phyloP scores from a whole-genome alignment of 1,139 yeast species.

The Taiozyma onychis region DNA sequence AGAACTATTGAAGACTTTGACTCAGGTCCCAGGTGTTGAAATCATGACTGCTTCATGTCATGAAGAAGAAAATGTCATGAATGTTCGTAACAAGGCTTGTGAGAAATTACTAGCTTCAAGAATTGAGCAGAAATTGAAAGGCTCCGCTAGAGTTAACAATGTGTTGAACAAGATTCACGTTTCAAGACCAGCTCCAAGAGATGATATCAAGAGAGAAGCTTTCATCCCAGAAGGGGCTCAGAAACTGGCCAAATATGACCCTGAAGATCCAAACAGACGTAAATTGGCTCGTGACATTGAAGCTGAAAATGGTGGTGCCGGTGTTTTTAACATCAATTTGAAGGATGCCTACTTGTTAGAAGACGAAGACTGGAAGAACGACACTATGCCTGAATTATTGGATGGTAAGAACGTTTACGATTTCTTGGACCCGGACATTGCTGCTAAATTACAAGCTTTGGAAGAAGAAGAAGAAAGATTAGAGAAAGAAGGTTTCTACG shows the following conservation, averaged over 20 bases:
- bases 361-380: conserved; percentile 97
- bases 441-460: conserved; percentile 84
- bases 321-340: conserved; percentile 90
- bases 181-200: conserved; percentile 84
- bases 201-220: conserved; percentile 75
- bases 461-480: conserved; percentile 96
- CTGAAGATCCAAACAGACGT: conserved; percentile 78
- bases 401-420: conserved; percentile 97
- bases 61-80: conserved; percentile 93
- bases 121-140: conserved; percentile 94
- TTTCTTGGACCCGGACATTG: conserved; percentile 93
- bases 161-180: conserved; percentile 95
- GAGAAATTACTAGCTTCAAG: conserved; percentile 93
- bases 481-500: conserved; percentile 93
- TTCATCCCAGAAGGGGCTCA: conserved; percentile 74
- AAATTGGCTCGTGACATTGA: conserved; percentile 83
- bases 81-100: conserved; percentile 94
- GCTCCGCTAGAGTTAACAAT: conserved; percentile 81
- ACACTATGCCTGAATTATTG: conserved; percentile 91
- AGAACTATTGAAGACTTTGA: conserved; percentile 59
- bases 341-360: conserved; percentile 88
- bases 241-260: conserved; percentile 58
- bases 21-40: conserved; percentile 74
- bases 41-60: conserved; percentile 90
- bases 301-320: conserved; percentile 96